Conservation (phyloP, 148 eudicot species). For the Dysphania ambrosioides region DNA sequence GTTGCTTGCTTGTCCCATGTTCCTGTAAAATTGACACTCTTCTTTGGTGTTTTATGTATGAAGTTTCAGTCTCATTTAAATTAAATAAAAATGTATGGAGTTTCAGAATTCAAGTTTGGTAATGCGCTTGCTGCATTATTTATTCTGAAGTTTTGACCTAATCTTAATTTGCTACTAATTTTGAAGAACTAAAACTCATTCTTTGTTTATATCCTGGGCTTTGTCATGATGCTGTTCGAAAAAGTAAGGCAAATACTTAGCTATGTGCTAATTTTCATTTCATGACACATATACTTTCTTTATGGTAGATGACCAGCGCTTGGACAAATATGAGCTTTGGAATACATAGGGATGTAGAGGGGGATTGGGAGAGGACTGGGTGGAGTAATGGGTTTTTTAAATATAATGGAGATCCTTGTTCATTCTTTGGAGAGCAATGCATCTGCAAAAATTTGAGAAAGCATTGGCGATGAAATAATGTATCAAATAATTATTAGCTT, state of each 20-base stretch:
- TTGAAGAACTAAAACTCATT: slow-evolving; percentile 14
- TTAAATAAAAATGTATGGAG: too few species aligned
- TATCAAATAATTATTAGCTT: slow-evolving; percentile 63
- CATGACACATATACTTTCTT: slow-evolving; percentile 86
- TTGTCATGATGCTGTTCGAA: slow-evolving; percentile 19
- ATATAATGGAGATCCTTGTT: slow-evolving; percentile 64
- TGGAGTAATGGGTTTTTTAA: too few species aligned
- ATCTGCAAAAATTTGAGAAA: too few species aligned
- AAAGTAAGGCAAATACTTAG: slow-evolving; percentile 47
- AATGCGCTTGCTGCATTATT: neutral
- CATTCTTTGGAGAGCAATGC: slow-evolving; percentile 58
- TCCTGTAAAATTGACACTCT: neutral
- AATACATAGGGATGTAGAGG: slow-evolving; percentile 85
- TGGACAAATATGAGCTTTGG: slow-evolving; percentile 98
- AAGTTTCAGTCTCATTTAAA: too few species aligned
- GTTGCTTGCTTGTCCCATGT: neutral
- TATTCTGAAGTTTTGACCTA: neutral
- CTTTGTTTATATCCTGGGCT: slow-evolving; percentile 7
- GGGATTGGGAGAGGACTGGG: slow-evolving; percentile 74
- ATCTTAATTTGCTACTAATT: neutral
- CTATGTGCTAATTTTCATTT: slow-evolving; percentile 46
- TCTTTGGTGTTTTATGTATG: neutral
- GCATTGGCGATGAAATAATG: too few species aligned
- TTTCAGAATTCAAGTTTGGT: neutral
- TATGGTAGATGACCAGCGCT: slow-evolving; percentile 96